Percentiles rank a stretch among this genome's conserved stretches.
Conservation (phyloP, 495 filamentous ascomycete genomes). For the Talaromyces wortmannii region DNA sequence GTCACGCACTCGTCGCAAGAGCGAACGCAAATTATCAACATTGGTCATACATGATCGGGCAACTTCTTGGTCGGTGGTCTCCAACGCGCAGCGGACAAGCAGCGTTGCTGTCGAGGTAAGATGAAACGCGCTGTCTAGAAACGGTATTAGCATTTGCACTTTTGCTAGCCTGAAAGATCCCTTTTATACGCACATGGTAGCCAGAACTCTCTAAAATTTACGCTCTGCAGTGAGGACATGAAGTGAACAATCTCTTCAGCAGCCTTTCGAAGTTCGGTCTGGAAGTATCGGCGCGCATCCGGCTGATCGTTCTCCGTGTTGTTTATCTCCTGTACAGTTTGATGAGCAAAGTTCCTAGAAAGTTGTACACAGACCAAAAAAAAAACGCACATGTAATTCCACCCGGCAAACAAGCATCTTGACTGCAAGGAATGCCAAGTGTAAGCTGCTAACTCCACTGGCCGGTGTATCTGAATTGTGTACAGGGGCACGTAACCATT, state of each 20-base stretch:
- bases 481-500: conserved; percentile 29
- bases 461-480: conserved; percentile 23
- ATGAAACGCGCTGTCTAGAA: conserved; percentile 40
- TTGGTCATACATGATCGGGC: conserved; percentile 35
- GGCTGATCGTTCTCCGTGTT: conserved; percentile 33
- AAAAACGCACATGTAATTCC: conserved; percentile 35
- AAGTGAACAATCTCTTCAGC: conserved; percentile 49
- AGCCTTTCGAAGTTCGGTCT: conserved; percentile 40
- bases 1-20: conserved; percentile 42
- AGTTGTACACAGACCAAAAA: neutral
- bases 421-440: conserved; percentile 43
- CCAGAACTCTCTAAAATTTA: conserved; percentile 44
- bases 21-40: conserved; percentile 32
- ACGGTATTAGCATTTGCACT: conserved; percentile 8
- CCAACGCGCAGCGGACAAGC: conserved; percentile 39
- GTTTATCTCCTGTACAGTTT: conserved; percentile 30
- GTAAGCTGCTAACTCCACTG: conserved; percentile 40
- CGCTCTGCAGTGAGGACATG: conserved; percentile 35
- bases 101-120: conserved; percentile 42
- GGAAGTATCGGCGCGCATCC: conserved; percentile 40
- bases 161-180: neutral
- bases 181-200: conserved; percentile 28
- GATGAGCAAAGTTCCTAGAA: neutral
- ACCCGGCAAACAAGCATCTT: conserved; percentile 46
- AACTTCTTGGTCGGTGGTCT: conserved; percentile 33